Percentiles rank a stretch among this genome's conserved stretches.
Conservation (phyloP, 2,329 filamentous ascomycete species). For the Mycogone perniciosa region DNA sequence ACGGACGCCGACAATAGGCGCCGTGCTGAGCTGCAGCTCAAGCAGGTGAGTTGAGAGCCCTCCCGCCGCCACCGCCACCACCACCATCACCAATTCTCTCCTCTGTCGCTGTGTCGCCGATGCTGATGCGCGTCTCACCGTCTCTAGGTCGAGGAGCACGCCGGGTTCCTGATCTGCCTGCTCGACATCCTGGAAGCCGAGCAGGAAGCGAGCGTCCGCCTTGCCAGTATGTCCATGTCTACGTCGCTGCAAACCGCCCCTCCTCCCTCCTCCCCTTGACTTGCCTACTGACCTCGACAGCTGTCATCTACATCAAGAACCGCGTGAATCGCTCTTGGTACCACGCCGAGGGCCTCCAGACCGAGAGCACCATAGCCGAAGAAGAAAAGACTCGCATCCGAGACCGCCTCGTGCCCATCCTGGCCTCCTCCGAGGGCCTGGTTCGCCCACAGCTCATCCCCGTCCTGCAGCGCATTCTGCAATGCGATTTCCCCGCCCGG, state of each 20-base stretch:
- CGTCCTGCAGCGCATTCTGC: conserved; percentile 89
- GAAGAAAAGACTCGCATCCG: conserved; percentile 83
- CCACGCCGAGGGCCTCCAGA: conserved; percentile 65
- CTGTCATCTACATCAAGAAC: conserved; percentile 97
- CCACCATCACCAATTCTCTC: not conserved
- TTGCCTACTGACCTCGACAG: conserved; percentile 40
- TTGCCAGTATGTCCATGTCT: conserved; percentile 65
- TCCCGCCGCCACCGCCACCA: conserved; percentile 9
- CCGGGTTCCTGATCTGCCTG: conserved; percentile 84
- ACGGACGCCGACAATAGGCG: conserved; percentile 68
- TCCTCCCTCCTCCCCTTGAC: conserved; percentile 2
- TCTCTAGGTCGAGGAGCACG: conserved; percentile 75
- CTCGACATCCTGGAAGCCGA: conserved; percentile 86
- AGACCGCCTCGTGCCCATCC: conserved; percentile 79
- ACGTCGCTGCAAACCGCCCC: conserved; percentile 29
- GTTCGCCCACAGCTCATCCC: conserved; percentile 91
- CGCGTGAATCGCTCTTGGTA: conserved; percentile 90
- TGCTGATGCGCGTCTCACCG: conserved; percentile 15
- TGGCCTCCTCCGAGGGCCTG: conserved; percentile 71
- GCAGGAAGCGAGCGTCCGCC: conserved; percentile 74
- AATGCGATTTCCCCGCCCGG: conserved; percentile 87
- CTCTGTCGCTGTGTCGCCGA: not conserved
- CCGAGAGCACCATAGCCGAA: conserved; percentile 72
- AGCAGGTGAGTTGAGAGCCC: conserved; percentile 54
- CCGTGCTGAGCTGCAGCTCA: conserved; percentile 73